These are phyloP conservation scores for Hypoxylon subgilvum DNA, from an alignment of 495 filamentous ascomycete genomes.

Conservation along the genomic window DNA sequence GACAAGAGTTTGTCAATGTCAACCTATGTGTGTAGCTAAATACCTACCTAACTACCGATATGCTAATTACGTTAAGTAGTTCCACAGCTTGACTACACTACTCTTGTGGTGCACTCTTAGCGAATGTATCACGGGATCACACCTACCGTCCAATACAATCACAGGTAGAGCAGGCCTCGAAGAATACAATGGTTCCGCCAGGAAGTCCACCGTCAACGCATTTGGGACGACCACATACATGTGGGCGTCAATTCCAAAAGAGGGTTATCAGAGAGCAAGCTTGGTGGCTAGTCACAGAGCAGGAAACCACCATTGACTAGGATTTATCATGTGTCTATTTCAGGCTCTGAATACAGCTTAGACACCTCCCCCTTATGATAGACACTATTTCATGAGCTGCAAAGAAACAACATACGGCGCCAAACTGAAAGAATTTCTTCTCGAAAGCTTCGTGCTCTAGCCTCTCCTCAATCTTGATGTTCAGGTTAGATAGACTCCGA, in stretches of 20 bases:
- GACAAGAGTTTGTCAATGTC: no score
- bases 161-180: constrained; percentile 14
- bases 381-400: background rate
- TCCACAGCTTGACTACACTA: background rate
- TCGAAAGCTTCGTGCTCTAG: background rate
- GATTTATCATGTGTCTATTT: no score
- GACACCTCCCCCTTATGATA: background rate
- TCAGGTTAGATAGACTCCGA: constrained; percentile 40
- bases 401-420: constrained; percentile 1
- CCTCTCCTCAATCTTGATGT: background rate
- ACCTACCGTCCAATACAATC: background rate
- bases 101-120: constrained; percentile 2
- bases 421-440: background rate
- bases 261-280: no score
- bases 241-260: no score
- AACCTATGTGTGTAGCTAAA: no score
- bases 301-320: no score
- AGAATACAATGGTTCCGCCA: background rate
- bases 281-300: no score
- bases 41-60: no score
- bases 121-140: constrained; percentile 3
- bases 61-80: background rate
- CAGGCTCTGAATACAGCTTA: background rate
- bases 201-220: no score
- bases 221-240: no score